Percentiles rank a stretch among this genome's conserved stretches.
These are phyloP conservation scores for Salmacisia buchloeana DNA, from an alignment of 1,284 basidiomycete species.

Conservation along the genomic window DNA sequence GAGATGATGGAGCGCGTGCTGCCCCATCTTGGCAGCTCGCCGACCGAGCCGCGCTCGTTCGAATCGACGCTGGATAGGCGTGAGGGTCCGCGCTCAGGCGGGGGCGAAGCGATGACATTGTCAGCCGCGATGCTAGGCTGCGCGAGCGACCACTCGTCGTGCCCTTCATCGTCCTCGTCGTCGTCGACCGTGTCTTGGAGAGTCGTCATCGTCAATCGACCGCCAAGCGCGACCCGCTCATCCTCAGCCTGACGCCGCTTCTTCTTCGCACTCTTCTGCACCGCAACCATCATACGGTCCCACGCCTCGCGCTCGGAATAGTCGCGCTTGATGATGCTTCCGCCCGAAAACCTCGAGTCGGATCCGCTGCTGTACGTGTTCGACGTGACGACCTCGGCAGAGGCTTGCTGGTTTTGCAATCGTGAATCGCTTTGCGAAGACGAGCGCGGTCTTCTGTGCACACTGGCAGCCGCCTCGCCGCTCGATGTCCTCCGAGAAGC, in stretches of 20 bases:
- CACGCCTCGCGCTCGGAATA: slow-evolving; percentile 46
- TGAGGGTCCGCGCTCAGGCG: background rate
- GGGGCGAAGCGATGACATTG: background rate
- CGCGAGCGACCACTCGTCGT: too few relatives aligned
- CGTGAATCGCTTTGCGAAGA: background rate
- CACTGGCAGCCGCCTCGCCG: background rate
- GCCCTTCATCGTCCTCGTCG: background rate
- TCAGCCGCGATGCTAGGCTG: background rate
- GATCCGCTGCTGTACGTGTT: slow-evolving; percentile 35
- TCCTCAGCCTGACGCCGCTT: background rate
- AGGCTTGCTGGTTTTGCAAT: background rate
- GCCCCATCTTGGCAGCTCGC: background rate
- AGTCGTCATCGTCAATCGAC: background rate
- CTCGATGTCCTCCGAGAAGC: slow-evolving; percentile 10
- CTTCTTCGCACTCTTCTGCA: slow-evolving; percentile 44
- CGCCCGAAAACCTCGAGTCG: slow-evolving; percentile 46
- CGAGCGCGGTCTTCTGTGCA: background rate
- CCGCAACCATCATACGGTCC: slow-evolving; percentile 45
- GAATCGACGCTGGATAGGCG: background rate
- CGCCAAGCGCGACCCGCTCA: background rate
- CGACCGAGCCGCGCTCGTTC: background rate
- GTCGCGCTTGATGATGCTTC: slow-evolving; percentile 45
- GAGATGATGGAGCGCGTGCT: background rate
- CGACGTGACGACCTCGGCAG: slow-evolving; percentile 5
- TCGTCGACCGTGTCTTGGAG: background rate